These are phyloP conservation scores for Phytophthora sojae DNA, from an alignment of 352 stramenopile species.

Conservation along the genomic window DNA sequence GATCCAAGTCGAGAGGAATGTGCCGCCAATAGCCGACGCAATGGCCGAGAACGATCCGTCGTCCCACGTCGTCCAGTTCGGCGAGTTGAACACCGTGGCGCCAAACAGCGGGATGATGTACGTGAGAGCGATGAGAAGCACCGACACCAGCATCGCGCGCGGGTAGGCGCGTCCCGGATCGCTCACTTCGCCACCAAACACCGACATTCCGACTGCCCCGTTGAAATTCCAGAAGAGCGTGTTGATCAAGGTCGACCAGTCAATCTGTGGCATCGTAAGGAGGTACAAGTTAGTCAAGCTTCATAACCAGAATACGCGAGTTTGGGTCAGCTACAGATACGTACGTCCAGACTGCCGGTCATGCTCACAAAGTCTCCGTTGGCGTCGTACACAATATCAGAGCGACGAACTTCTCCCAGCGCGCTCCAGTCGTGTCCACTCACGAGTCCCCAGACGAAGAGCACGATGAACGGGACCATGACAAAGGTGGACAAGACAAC, in stretches of 20 bases:
- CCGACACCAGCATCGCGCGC: constrained; percentile 78
- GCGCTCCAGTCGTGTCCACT: constrained; percentile 45
- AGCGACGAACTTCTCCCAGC: constrained; percentile 46
- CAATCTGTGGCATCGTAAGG: constrained; percentile 15
- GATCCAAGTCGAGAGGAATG: constrained; percentile 91
- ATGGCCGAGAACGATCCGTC: constrained; percentile 93
- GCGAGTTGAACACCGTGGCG: constrained; percentile 70
- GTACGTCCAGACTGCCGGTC: constrained; percentile 36
- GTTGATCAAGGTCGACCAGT: constrained; percentile 88
- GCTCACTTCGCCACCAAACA: constrained; percentile 91
- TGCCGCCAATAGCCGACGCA: constrained; percentile 81
- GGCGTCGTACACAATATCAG: constrained; percentile 42
- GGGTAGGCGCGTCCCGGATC: constrained; percentile 86
- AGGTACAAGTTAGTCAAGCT: constrained; percentile 6
- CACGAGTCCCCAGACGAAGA: constrained; percentile 50
- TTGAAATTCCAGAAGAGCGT: constrained; percentile 98
- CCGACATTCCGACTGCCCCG: constrained; percentile 88
- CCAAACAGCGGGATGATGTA: constrained; percentile 92
- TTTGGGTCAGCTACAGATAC: background rate
- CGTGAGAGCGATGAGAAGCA: constrained; percentile 83
- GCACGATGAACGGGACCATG: constrained; percentile 92
- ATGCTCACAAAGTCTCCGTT: constrained; percentile 53
- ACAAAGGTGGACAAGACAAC: constrained; percentile 87
- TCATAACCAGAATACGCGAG: background rate
- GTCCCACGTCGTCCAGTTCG: constrained; percentile 86